Base-by-base conservation (phyloP, 768 basidiomycete species). In the Termitomyces titanicus region DNA sequence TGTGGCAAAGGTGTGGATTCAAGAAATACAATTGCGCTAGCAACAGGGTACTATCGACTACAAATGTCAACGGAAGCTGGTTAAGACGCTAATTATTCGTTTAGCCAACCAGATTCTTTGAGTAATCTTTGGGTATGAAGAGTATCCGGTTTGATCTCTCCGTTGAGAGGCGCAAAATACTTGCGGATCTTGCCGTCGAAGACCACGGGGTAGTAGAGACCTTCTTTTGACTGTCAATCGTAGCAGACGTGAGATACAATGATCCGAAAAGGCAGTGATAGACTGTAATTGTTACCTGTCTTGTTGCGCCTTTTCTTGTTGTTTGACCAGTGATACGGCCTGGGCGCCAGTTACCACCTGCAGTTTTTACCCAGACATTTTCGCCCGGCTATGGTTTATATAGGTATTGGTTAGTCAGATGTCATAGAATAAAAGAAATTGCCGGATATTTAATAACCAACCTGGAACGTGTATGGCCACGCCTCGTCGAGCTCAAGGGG, bases 121-220 rank as follows among this genome's bases (percentile, higher is more conserved):
- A 88, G 69, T 54, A 87, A 61, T 31, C 61, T 55, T n/a, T 77
- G 75, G 2, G 79, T 73, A 53, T 77, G 70, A 20, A 66, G 50
- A 0, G 61, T 78, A 62, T 88, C 77, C 3, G 85, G 85, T 66
- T 87, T 88, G 52, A 87, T 77, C 57, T 86, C 84, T 17, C 85
- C 86, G 51, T 85, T 81, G 47, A 83, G 69, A 6, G 86, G 85
- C 2, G 85, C 77, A 63, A 83, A 81, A 64, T 81, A 83, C 64
- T 81, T 84, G 33, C 84, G 79, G 31, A 82, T 64, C 52, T 75
- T 76, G 53, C 64, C 68, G 45, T 74, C 68, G 54, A 79, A 85
- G 46, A 76, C 66, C 31, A 81, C 83, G 15, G 77, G 77, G 66
- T 81, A 87, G 58, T 76, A 82, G 20, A 83, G 65, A 22, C 81